Conservation (phyloP, 192 early-diverging fungal genomes). For the Backusella circina region DNA sequence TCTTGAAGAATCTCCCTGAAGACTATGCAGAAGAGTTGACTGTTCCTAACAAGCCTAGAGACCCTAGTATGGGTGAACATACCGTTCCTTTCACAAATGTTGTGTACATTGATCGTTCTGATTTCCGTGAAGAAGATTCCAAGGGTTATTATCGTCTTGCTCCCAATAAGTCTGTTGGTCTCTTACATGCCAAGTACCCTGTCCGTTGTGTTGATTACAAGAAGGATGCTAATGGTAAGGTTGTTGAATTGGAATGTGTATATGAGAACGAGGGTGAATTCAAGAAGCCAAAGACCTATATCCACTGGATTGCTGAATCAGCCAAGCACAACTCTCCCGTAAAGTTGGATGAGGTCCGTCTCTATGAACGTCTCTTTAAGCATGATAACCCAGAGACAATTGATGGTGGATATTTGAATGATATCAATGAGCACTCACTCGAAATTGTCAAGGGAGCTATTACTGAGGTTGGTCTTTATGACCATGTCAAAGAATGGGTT, state of each 20-base stretch:
- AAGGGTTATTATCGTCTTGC: conserved; percentile 95
- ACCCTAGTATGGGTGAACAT: conserved; percentile 82
- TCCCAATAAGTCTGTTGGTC: conserved; percentile 90
- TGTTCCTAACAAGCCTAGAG: conserved; percentile 88
- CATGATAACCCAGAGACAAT: conserved; percentile 86
- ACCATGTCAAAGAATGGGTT: conserved; percentile 53
- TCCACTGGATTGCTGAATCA: conserved; percentile 97
- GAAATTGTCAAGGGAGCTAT: conserved; percentile 63
- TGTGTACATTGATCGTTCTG: conserved; percentile 93
- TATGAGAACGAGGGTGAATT: conserved; percentile 69
- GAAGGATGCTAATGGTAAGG: conserved; percentile 75
- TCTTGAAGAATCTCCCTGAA: conserved; percentile 86
- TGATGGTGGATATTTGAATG: conserved; percentile 88
- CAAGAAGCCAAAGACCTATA: conserved; percentile 93
- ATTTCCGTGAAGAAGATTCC: conserved; percentile 93
- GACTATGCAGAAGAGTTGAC: conserved; percentile 75
- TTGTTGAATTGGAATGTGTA: conserved; percentile 76
- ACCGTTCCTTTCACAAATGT: conserved; percentile 85
- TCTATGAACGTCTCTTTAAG: conserved; percentile 86
- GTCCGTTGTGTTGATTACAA: conserved; percentile 81
- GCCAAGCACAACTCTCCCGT: conserved; percentile 81
- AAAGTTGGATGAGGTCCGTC: conserved; percentile 72
- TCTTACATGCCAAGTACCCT: conserved; percentile 83
- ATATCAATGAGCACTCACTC: conserved; percentile 82
- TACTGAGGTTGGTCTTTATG: conserved; percentile 82